Conservation (phyloP, 2,329 filamentous ascomycete genomes). For the Furcasterigmium sp. region DNA sequence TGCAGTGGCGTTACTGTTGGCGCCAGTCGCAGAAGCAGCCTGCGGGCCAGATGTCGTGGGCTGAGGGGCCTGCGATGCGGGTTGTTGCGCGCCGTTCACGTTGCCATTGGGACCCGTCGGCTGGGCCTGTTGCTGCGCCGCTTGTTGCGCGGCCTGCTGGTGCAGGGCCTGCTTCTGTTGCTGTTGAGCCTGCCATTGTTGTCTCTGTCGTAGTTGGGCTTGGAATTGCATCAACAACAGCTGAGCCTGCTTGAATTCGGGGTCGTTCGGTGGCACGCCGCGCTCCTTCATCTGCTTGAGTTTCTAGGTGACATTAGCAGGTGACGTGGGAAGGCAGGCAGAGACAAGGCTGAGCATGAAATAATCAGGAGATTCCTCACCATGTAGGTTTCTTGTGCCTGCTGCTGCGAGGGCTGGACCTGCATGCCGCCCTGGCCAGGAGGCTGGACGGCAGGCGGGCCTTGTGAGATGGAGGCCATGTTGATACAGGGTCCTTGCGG, state of each 20-base stretch:
- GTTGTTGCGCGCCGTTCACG: slow-evolving; percentile 37
- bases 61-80: slow-evolving; percentile 25
- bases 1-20: slow-evolving; percentile 14
- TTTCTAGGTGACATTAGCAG: slow-evolving; percentile 51
- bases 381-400: slow-evolving; percentile 68
- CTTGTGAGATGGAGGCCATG: slow-evolving; percentile 75
- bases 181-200: slow-evolving; percentile 43
- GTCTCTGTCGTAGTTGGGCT: slow-evolving; percentile 41
- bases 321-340: slow-evolving; percentile 2
- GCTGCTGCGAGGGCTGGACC: slow-evolving; percentile 66
- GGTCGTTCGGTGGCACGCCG: slow-evolving; percentile 75
- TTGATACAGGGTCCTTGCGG: slow-evolving; percentile 5
- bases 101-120: slow-evolving; percentile 40
- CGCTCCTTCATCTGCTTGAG: slow-evolving; percentile 83
- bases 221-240: slow-evolving; percentile 70
- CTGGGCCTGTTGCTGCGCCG: slow-evolving; percentile 31
- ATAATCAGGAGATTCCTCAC: slow-evolving; percentile 47
- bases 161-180: slow-evolving; percentile 46
- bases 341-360: too few species aligned
- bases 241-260: slow-evolving; percentile 79
- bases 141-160: slow-evolving; percentile 35
- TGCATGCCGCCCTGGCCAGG: slow-evolving; percentile 54
- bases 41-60: slow-evolving; percentile 26
- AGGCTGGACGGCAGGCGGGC: slow-evolving; percentile 63
- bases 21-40: slow-evolving; percentile 31